These are phyloP conservation scores for Hypoxylon fuscum DNA, from an alignment of 495 filamentous ascomycete genomes.

Conservation along the genomic window DNA sequence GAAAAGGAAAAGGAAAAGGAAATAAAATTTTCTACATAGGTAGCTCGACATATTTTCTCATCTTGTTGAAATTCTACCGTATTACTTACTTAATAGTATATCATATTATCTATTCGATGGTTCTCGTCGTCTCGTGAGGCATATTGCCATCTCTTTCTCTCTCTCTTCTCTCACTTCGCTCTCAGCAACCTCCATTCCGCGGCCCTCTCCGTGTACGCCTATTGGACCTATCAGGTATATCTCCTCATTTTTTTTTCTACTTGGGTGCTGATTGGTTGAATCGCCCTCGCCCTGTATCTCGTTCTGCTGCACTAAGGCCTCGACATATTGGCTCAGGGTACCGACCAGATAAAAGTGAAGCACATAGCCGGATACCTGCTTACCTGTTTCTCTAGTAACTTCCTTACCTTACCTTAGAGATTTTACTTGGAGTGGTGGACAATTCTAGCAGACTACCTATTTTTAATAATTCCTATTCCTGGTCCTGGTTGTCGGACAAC, in stretches of 20 bases:
- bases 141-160: slow-evolving; percentile 9
- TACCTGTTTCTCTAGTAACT: no score
- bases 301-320: slow-evolving; percentile 27
- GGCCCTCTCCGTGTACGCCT: slow-evolving; percentile 32
- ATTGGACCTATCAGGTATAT: slow-evolving; percentile 25
- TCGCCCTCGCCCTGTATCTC: slow-evolving; percentile 25
- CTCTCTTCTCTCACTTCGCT: neutral
- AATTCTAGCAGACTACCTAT: no score
- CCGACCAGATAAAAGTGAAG: slow-evolving; percentile 12
- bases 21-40: no score
- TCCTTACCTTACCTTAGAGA: slow-evolving; percentile 8
- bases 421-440: slow-evolving; percentile 25
- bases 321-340: neutral
- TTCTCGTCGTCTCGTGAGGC: slow-evolving; percentile 22
- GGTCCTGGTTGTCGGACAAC: no score
- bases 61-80: slow-evolving; percentile 33
- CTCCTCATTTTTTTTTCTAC: slow-evolving; percentile 26
- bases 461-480: no score
- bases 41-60: slow-evolving; percentile 23
- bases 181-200: slow-evolving; percentile 19
- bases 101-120: slow-evolving; percentile 20
- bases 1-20: slow-evolving; percentile 6
- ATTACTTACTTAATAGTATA: slow-evolving; percentile 29
- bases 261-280: slow-evolving; percentile 28
- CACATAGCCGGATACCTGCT: slow-evolving; percentile 3